Evolutionary conservation across 805 yeast species (phyloP).

Genomic region (Sporopachydermia lactativora): DNA sequence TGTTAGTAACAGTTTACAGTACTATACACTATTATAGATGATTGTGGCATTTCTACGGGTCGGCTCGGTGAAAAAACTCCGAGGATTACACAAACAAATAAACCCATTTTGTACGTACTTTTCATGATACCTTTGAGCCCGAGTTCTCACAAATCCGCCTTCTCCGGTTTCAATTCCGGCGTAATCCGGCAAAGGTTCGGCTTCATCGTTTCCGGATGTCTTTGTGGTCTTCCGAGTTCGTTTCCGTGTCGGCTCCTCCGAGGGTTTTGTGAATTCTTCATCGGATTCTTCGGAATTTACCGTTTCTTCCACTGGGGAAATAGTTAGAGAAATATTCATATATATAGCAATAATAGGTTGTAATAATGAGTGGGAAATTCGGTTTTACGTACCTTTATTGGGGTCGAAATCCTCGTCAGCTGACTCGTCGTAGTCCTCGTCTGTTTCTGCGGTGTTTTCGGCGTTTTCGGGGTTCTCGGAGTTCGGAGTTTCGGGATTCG

Average conservation of each 20-base stretch:
- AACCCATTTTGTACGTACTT: constrained; percentile 7
- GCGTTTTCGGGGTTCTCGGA: background rate
- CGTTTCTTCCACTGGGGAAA: too few species aligned
- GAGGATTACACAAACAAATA: too few species aligned
- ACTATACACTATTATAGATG: background rate
- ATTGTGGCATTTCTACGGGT: too few species aligned
- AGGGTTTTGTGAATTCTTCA: constrained; percentile 14
- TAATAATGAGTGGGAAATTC: background rate
- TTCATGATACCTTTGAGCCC: constrained; percentile 44
- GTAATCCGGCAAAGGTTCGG: constrained; percentile 23
- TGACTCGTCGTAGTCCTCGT: constrained; percentile 36
- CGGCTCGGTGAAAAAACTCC: too few species aligned
- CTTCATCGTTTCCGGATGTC: constrained; percentile 15
- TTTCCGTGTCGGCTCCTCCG: constrained; percentile 22
- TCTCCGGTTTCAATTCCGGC: constrained; percentile 36
- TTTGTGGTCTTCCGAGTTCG: constrained; percentile 20
- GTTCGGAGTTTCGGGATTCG: too few species aligned
- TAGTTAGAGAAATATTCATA: too few species aligned
- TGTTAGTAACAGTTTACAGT: background rate
- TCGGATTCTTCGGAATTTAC: constrained; percentile 10
- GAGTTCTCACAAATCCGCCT: constrained; percentile 58
- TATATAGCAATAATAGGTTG: too few species aligned
- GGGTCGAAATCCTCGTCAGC: constrained; percentile 47
- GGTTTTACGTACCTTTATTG: constrained; percentile 15
- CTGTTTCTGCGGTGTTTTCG: constrained; percentile 8